Evolutionary conservation across 306 rosid species (phyloP).

Genomic region (Sophora flavescens): DNA sequence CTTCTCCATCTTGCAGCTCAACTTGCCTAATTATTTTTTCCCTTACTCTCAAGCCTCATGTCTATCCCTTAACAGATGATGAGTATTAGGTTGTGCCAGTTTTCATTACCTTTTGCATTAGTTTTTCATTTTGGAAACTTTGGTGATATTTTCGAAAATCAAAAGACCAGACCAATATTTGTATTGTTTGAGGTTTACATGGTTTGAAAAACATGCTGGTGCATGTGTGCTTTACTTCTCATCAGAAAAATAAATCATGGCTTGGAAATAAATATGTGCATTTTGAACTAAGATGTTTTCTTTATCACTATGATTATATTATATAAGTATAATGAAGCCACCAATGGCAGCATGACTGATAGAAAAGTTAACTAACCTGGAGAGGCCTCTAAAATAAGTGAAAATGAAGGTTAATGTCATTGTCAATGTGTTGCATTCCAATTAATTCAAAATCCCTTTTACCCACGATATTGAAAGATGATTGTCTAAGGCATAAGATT

Average conservation of each 20-base stretch:
- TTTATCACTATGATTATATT: background rate
- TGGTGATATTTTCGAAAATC: background rate
- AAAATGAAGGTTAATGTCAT: conserved; percentile 12
- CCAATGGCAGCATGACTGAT: conserved; percentile 9
- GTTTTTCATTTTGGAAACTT: background rate
- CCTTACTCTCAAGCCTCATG: background rate
- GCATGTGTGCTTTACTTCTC: conserved; percentile 5
- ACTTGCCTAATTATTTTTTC: background rate
- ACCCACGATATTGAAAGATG: background rate
- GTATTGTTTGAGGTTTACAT: conserved; percentile 21
- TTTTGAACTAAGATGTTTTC: conserved; percentile 4
- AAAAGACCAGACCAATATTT: conserved; percentile 10
- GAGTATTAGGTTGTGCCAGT: conserved; percentile 8
- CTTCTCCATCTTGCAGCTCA: background rate
- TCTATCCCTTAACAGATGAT: background rate
- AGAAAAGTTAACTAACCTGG: conserved; percentile 12
- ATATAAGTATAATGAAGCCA: background rate
- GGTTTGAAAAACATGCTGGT: conserved; percentile 9
- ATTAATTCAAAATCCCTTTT: conserved; percentile 11
- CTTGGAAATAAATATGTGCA: conserved; percentile 30
- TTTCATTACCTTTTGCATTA: background rate
- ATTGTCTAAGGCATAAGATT: conserved; percentile 1
- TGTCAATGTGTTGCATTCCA: conserved; percentile 4
- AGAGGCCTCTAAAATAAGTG: conserved; percentile 22
- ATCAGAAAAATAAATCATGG: background rate